A percentile compares a stretch with the other conserved stretches of the same genome.
Evolutionary conservation across 208 protist species (phyloP).

Genomic region (Histomonas meleagridis): DNA sequence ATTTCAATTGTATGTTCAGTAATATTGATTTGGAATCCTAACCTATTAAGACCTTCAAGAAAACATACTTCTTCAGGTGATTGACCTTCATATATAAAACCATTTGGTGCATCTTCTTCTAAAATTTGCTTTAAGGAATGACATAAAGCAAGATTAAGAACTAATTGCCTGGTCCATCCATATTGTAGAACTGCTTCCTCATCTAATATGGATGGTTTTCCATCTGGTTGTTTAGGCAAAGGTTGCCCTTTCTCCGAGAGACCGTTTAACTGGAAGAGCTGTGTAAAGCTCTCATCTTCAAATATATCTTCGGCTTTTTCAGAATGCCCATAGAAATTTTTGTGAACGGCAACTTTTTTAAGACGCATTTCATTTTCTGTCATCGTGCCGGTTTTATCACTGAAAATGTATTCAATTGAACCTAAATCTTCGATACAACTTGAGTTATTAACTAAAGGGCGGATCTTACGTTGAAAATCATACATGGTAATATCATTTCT

Average conservation of each 20-base stretch:
- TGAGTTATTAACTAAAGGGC: conserved; percentile 33
- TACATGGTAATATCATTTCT: conserved; percentile 72
- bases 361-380: conserved; percentile 56
- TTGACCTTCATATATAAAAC: not conserved
- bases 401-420: conserved; percentile 57
- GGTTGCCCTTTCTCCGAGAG: no score
- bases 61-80: not conserved
- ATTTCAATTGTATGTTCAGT: not conserved
- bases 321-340: not conserved
- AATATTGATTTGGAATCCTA: not conserved
- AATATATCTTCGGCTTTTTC: not conserved
- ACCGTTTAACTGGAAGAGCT: no score
- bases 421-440: conserved; percentile 48
- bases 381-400: conserved; percentile 61
- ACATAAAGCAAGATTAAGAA: not conserved
- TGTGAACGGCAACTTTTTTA: not conserved
- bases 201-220: no score
- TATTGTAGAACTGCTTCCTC: no score
- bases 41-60: not conserved
- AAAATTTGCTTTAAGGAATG: not conserved
- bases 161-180: no score
- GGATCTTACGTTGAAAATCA: not conserved
- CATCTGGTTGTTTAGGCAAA: no score
- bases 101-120: not conserved
- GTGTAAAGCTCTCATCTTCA: no score